A percentile compares a stretch with the other conserved stretches of the same genome.
These are phyloP conservation scores for Colletotrichum sp. DNA, from an alignment of 2,329 filamentous ascomycete genomes.

Conservation along the genomic window DNA sequence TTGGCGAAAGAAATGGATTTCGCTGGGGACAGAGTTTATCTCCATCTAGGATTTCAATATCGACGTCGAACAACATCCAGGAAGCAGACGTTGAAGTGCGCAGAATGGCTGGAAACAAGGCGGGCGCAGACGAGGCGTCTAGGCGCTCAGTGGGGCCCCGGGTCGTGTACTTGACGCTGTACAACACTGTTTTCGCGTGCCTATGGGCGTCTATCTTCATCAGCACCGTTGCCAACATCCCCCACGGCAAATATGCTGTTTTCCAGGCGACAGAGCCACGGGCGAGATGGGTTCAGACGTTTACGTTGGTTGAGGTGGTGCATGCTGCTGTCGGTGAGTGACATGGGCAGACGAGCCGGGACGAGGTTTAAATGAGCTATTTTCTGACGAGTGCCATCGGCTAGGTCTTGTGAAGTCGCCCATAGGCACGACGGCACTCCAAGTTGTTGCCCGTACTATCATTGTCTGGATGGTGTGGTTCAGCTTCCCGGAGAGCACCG, in stretches of 20 bases:
- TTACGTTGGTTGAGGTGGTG: slow-evolving; percentile 81
- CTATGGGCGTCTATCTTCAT: slow-evolving; percentile 81
- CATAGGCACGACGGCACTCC: slow-evolving; percentile 83
- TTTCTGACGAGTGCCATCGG: neutral
- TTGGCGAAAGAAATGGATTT: neutral
- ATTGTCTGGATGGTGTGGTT: slow-evolving; percentile 87
- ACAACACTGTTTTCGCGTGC: slow-evolving; percentile 79
- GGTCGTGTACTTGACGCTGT: slow-evolving; percentile 75
- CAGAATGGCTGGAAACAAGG: neutral
- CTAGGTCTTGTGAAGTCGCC: slow-evolving; percentile 85
- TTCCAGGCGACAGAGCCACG: slow-evolving; percentile 68
- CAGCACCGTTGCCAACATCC: slow-evolving; percentile 60
- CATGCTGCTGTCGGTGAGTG: slow-evolving; percentile 76
- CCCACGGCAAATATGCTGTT: slow-evolving; percentile 59
- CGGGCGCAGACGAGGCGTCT: neutral
- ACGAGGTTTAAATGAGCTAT: neutral
- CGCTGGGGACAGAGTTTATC: neutral
- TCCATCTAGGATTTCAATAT: neutral
- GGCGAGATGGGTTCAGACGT: slow-evolving; percentile 80
- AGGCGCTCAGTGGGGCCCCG: neutral
- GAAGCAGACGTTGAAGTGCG: neutral
- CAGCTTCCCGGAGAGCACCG: slow-evolving; percentile 69
- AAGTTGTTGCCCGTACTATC: slow-evolving; percentile 85
- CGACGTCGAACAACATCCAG: neutral
- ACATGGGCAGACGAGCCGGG: neutral